Percentiles rank a stretch among this genome's conserved stretches.
Conservation (phyloP, 1,284 basidiomycete species). For the Farysia itapuensis region DNA sequence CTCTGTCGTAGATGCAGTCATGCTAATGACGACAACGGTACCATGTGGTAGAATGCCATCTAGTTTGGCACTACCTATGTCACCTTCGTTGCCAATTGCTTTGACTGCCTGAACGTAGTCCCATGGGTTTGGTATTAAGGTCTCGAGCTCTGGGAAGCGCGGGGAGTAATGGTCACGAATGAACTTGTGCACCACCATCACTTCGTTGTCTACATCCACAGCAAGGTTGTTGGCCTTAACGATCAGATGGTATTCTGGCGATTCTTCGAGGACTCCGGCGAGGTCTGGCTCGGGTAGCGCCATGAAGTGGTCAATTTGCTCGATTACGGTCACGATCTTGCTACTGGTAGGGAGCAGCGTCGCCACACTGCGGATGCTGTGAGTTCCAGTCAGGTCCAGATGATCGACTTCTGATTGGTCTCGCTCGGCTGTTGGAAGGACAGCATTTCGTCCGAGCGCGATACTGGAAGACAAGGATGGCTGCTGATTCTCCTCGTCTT, state of each 20-base stretch:
- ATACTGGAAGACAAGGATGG: too few species aligned
- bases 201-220: constrained; percentile 98
- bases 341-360: constrained; percentile 79
- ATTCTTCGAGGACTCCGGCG: constrained; percentile 76
- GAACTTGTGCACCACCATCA: constrained; percentile 97
- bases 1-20: constrained; percentile 81
- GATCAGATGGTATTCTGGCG: constrained; percentile 93
- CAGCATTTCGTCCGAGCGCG: constrained; percentile 76
- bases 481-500: constrained; percentile 10
- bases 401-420: constrained; percentile 87
- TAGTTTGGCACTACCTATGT: constrained; percentile 79
- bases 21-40: constrained; percentile 91
- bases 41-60: constrained; percentile 82
- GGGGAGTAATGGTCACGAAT: constrained; percentile 96
- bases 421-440: constrained; percentile 87
- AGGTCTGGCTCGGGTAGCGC: constrained; percentile 75
- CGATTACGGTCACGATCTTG: constrained; percentile 79
- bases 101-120: constrained; percentile 92
- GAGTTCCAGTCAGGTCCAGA: constrained; percentile 83
- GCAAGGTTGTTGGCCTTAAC: constrained; percentile 97
- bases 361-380: constrained; percentile 82
- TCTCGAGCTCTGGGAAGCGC: constrained; percentile 95
- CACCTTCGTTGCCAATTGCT: constrained; percentile 74
- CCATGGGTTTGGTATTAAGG: constrained; percentile 84
- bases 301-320: constrained; percentile 77